Conservation (phyloP, 176 grass and related monocot genomes). For the Saccharum officinarum region DNA sequence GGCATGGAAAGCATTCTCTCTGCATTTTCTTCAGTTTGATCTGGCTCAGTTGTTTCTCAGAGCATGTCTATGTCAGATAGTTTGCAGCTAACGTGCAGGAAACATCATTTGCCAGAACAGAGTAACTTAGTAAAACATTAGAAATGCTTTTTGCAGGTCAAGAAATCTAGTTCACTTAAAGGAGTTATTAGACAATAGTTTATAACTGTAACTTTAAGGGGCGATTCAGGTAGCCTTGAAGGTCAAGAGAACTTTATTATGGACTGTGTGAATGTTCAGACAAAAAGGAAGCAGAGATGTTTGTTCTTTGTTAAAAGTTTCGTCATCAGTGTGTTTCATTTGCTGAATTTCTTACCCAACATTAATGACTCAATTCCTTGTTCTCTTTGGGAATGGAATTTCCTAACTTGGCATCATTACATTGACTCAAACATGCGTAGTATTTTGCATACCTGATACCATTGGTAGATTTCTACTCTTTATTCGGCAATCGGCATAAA, state of each 20-base stretch:
- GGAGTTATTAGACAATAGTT: background rate
- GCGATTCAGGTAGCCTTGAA: background rate
- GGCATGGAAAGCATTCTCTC: background rate
- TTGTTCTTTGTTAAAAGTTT: slow-evolving; percentile 9
- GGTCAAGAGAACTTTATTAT: background rate
- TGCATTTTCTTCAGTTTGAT: background rate
- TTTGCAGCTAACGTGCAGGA: background rate
- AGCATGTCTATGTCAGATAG: background rate
- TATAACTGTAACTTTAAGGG: background rate
- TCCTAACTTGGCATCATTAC: background rate
- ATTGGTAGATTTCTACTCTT: background rate
- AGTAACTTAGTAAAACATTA: background rate
- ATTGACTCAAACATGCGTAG: background rate
- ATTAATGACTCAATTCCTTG: background rate
- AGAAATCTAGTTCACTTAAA: slow-evolving; percentile 1
- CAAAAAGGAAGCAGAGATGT: slow-evolving; percentile 10
- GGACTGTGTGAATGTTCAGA: background rate
- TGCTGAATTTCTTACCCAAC: background rate
- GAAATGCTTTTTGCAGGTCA: background rate
- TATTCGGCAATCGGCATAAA: background rate
- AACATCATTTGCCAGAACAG: background rate
- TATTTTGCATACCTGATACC: slow-evolving; percentile 9
- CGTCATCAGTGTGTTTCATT: slow-evolving; percentile 1
- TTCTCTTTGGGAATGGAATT: slow-evolving; percentile 14
- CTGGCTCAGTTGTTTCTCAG: background rate